Evolutionary conservation across 1,139 yeast species (phyloP), one percentile per base, ranked within the genome.

Genomic region (Casaregolazyma lundiana): DNA sequence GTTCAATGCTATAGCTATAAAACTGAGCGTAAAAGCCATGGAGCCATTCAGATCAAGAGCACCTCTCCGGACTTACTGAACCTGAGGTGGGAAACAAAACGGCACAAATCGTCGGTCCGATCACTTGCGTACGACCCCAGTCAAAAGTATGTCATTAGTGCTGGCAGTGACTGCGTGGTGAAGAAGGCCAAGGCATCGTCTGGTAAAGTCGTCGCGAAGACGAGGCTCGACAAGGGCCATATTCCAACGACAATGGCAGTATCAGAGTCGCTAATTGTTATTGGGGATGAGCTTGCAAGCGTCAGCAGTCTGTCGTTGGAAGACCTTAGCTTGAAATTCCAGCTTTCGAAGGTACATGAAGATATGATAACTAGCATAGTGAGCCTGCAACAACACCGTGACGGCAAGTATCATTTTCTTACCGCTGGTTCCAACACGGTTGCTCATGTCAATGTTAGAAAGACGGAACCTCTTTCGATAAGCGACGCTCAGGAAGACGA

Each of bases 401-500:
- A 29, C 75, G 82, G 54, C 80, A 92, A 84, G n/a, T 86, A 88
- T 66, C 92, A 84, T 58, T 87, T 81, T 59, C 73, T 89, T 38
- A 78, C 95, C 0, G 72, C 85, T 19, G 97, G 97, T 0, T 82
- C 92, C 11, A 85, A 96, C 2, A 84, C 94, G 0, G 70, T 92
- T 41, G 76, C 88, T 0, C 85, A 84, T 50, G 74, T 90, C 57
- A 97, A 92, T 63, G 72, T 84, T 3, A 72, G 96, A 46, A 86
- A 85, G 56, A 84, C 83, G 11, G 41, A 45, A 32, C 68, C 67
- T 11, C 63, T 81, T 0, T 60, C 79, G 3, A 70, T 77, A 1
- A 77, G 84, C 30, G 97, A 89, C 55, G 92, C 89, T 60, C 98
- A 92, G 67, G 96, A 86, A 55, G 97, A 92, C 60, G 98, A 92